phyloP scores from a whole-genome alignment of 345 rosid genomes.

The Salix viminalis region DNA sequence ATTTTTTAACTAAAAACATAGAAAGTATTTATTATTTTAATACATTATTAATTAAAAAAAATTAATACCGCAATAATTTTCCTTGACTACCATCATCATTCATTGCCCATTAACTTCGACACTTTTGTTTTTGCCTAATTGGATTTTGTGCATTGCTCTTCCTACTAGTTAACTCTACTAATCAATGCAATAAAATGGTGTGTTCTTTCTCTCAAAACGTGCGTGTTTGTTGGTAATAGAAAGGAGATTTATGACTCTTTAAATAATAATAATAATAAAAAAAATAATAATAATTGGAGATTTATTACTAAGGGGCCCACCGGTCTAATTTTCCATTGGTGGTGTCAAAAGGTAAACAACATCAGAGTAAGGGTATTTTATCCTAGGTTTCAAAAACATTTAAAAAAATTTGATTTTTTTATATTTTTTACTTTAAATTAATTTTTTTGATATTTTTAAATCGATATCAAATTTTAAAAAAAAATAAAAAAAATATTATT shows the following conservation, averaged over 20 bases:
- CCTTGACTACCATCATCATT: neutral
- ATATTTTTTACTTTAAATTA: no score
- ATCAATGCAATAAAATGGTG: neutral
- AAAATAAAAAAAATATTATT: no score
- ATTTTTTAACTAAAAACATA: no score
- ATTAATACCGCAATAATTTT: neutral
- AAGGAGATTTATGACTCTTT: neutral
- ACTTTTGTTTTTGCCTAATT: no score
- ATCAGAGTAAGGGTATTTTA: neutral
- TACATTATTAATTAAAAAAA: no score
- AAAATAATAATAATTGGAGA: neutral
- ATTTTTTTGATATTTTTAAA: no score
- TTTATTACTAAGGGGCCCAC: neutral
- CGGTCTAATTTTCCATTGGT: neutral
- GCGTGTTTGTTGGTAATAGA: neutral
- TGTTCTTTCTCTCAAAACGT: neutral
- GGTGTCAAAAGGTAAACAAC: neutral
- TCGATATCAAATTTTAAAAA: no score
- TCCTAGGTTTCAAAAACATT: no score
- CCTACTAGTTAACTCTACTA: no score
- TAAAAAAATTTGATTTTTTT: no score
- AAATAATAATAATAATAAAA: neutral
- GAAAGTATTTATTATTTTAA: no score
- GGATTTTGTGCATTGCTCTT: neutral
- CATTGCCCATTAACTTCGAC: neutral